Evolutionary conservation across 148 eudicot species (phyloP), one percentile per base, ranked within the genome.

Genomic region (Pharnaceum exiguum): DNA sequence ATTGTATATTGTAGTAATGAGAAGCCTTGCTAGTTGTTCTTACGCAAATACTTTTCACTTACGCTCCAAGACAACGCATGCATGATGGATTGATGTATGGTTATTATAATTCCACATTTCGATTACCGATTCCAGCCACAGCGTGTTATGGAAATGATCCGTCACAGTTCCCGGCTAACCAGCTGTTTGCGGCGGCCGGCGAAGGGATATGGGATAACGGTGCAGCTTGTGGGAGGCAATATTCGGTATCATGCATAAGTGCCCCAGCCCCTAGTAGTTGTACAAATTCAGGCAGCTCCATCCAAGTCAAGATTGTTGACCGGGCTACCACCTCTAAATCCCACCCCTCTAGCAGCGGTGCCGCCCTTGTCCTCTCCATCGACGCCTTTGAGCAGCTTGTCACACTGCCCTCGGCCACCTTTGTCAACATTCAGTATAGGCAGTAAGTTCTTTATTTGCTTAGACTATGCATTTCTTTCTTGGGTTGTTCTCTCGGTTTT

Each of bases 161-260:
- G 24, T 6, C 66, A 9, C 36, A 68, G 37, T 79, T 79, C 37
- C 84, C 84, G 18, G 19, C 75, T 7, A 73, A 73, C 26, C 68
- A 73, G 49, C 49, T 79, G n/a, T 79, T 79, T 26, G 80, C 62
- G 5, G 31, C 65, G 1, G 80, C 71, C 15, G 69, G 78, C 4
- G 75, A 72, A 26, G 78, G 67, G 5, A 32, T 79, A 31, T 79
- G 84, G 84, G 80, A 75, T 12, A 75, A 79, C 10, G 80, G 80
- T 21, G 84, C 84, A 3, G 77, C 84, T 12, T 79, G 84, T 49
- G 84, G 84, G 10, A 63, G 73, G 38, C 70, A 71, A 1, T 79
- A 72, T 62, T 36, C 71, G 5, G 38, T 79, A 23, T 58, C 60
- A 40, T 79, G 84, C 36, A 42, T 79, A 10, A 75, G 71, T 52